Conservation (phyloP, 768 basidiomycete genomes). For the Rossbeevera mucosa region DNA sequence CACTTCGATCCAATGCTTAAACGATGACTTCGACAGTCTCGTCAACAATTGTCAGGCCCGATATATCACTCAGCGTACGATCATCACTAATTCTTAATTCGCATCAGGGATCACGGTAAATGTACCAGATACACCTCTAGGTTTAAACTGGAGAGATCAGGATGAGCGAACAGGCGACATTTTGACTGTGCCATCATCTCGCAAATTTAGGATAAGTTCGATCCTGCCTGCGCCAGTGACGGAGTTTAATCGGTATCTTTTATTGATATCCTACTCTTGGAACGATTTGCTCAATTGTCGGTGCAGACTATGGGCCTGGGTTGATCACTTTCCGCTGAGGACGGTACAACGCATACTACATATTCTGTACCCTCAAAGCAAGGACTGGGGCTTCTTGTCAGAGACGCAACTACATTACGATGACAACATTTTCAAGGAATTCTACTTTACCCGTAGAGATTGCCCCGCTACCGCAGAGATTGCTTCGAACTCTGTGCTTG, state of each 20-base stretch:
- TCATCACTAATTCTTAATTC: conserved; percentile 2
- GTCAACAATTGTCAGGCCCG: conserved; percentile 28
- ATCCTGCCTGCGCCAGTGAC: conserved; percentile 29
- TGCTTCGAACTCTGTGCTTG: conserved; percentile 36
- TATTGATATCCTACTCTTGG: neutral
- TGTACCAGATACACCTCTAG: conserved; percentile 27
- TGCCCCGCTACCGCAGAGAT: conserved; percentile 22
- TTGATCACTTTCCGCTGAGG: conserved; percentile 32
- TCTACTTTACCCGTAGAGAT: conserved; percentile 37
- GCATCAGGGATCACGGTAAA: conserved; percentile 24
- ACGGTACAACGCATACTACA: conserved; percentile 39
- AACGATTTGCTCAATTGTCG: neutral
- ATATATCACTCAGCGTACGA: neutral
- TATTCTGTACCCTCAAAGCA: conserved; percentile 39
- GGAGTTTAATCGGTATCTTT: conserved; percentile 29
- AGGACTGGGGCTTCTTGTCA: conserved; percentile 40
- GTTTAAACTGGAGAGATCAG: conserved; percentile 20
- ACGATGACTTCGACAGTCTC: conserved; percentile 23
- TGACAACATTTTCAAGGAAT: conserved; percentile 40
- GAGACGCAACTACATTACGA: conserved; percentile 34
- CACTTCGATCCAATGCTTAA: conserved; percentile 25
- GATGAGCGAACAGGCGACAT: conserved; percentile 27
- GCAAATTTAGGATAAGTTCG: conserved; percentile 24
- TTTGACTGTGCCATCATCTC: conserved; percentile 31
- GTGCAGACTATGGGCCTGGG: conserved; percentile 28